Conservation (phyloP, 2,329 filamentous ascomycete species). For the Ascocoryne sarcoides region DNA sequence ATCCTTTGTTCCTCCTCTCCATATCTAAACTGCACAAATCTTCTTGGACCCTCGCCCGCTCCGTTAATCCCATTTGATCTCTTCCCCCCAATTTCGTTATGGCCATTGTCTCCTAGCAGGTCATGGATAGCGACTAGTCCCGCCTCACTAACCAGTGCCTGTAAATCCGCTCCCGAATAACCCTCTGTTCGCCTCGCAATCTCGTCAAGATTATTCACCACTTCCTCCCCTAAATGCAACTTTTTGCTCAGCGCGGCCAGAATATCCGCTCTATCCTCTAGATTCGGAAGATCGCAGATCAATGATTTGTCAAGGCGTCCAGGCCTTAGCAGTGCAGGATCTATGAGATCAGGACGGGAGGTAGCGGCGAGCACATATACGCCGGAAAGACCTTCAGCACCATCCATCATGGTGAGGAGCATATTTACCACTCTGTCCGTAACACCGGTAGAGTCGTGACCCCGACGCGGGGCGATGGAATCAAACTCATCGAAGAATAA, state of each 20-base stretch:
- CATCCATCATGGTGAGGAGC: constrained; percentile 97
- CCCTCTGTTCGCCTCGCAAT: constrained; percentile 76
- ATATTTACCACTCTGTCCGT: constrained; percentile 98
- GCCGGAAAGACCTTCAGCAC: constrained; percentile 85
- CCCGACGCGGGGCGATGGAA: constrained; percentile 92
- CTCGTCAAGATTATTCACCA: constrained; percentile 51
- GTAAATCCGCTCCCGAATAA: constrained; percentile 88
- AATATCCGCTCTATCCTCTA: constrained; percentile 81
- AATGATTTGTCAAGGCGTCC: constrained; percentile 90
- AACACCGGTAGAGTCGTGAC: constrained; percentile 95
- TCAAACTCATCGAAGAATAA: constrained; percentile 99
- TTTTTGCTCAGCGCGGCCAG: constrained; percentile 75
- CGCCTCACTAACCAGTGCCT: constrained; percentile 91
- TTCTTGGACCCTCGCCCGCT: constrained; percentile 30
- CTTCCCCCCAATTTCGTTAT: constrained; percentile 27
- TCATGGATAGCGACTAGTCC: constrained; percentile 97
- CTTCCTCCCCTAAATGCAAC: constrained; percentile 60
- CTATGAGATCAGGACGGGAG: constrained; percentile 85
- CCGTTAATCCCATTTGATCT: constrained; percentile 18
- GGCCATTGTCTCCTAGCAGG: constrained; percentile 59
- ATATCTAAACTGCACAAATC: constrained; percentile 80
- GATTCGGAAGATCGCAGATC: constrained; percentile 77
- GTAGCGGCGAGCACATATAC: constrained; percentile 97
- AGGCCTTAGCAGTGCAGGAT: constrained; percentile 83
- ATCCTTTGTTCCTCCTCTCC: constrained; percentile 47